These are phyloP conservation scores for Ogataea hybrid DNA, from an alignment of 1,139 yeast genomes.

Conservation along the genomic window DNA sequence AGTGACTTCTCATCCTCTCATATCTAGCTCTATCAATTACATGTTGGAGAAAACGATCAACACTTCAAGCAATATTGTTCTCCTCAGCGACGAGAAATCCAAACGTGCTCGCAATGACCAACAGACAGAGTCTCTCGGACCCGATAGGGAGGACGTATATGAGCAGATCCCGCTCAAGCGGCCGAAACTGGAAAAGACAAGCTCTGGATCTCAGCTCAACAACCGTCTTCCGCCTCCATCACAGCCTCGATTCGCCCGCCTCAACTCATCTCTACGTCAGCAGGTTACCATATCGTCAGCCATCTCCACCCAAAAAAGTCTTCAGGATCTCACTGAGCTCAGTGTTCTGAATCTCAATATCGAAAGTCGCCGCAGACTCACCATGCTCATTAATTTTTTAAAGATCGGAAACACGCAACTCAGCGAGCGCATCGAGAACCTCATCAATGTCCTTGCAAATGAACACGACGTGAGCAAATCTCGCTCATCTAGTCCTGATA, in stretches of 20 bases:
- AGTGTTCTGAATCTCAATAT: conserved; percentile 33
- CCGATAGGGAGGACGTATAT: neutral
- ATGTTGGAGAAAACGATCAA: conserved; percentile 34
- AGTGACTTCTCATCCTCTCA: conserved; percentile 34
- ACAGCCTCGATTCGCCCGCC: conserved; percentile 18
- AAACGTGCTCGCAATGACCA: conserved; percentile 11
- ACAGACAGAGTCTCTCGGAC: neutral
- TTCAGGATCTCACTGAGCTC: conserved; percentile 32
- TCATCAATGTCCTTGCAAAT: conserved; percentile 28
- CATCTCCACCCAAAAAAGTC: conserved; percentile 27
- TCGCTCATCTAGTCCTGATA: conserved; percentile 6
- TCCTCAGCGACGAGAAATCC: conserved; percentile 11
- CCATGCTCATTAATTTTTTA: conserved; percentile 35
- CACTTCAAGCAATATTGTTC: conserved; percentile 26
- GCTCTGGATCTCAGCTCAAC: conserved; percentile 2
- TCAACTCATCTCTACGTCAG: conserved; percentile 22
- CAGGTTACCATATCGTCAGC: conserved; percentile 30
- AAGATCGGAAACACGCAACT: conserved; percentile 35
- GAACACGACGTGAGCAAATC: conserved; percentile 18
- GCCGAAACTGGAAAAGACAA: conserved; percentile 3
- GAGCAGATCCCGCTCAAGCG: conserved; percentile 4
- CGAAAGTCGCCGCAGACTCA: conserved; percentile 33
- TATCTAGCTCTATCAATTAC: conserved; percentile 33
- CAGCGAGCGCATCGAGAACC: conserved; percentile 32
- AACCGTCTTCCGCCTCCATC: conserved; percentile 1